Base-by-base conservation (phyloP, 148 eudicot species). In the Chenopodium berlandieri region DNA sequence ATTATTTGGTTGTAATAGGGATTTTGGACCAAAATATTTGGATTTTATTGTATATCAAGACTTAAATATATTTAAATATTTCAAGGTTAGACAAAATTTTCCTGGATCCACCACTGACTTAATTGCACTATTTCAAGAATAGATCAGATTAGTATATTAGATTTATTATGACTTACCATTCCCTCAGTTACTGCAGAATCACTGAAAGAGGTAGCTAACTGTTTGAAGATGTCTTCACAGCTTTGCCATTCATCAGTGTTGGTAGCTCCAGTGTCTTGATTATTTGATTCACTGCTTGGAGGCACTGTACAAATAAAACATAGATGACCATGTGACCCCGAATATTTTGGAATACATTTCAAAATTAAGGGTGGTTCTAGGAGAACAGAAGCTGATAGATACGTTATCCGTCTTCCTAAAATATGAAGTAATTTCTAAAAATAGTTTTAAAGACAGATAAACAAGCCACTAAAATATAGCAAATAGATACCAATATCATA, bases 201-300 rank as follows among this genome's bases (percentile, higher is more conserved):
- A 66, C 32, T 82, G 67, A 74, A 64, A 79, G 84, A 64, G 63
- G 66, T 65, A 25, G 83, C 78, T 65, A 84, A 86, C 84, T 85
- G 86, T 82, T 83, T 80, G 75, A 81, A 73, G 86, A 77, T 62
- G 78, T 86, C 84, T 80, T 87, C 94, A 78, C 80, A 90, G 82
- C 48, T 23, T 10, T 77, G 84, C 85, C 80, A 79, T 73, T 86
- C 89, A n/a, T 84, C 78, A 77, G 82, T 60, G 73, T 85, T 78
- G 63, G 77, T 83, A 78, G 79, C 81, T 81, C 80, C 88, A 74
- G 71, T 67, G 76, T 87, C 84, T 79, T 75, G 88, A 54, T 74
- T 27, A 76, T 66, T 63, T 81, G 68, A 75, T 81, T 86, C 82
- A 79, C 84, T 83, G 83, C 88, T 69, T 34, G 83, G 75, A n/a